Base-by-base conservation (phyloP, 768 basidiomycete genomes). In the Termitomyces sp. region DNA sequence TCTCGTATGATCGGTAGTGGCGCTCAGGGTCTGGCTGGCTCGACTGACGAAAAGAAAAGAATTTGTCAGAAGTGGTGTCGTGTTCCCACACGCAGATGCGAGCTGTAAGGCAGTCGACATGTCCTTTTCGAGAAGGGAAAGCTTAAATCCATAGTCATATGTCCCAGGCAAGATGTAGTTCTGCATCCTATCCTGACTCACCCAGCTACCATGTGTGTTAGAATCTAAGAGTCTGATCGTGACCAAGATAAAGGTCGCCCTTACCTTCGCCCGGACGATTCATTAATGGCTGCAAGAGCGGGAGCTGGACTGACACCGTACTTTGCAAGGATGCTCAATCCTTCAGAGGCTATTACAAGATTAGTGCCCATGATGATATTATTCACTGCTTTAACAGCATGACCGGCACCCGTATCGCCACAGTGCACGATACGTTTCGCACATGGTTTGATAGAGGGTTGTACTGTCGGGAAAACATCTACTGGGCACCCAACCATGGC, bases 261-360 rank as follows among this genome's bases (percentile, higher is more conserved):
- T 51, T 35, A 54, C 57, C 57, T 58, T 54, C 57, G 52, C 26
- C 57, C 57, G 5, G 57, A 58, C 15, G 57, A 58, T 41, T 40
- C 34, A 38, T 58, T 58, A 35, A 58, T 58, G 43, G 37, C 43
- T 28, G 22, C 35, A 32, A 58, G 38, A 22, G 57, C 52, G 2
- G 21, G 8, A 17, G 34, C 15, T 37, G 47, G 45, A 19, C 21
- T 30, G 21, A 58, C 46, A 22, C 56, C 56, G 30, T 53, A 58
- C 43, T 58, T 58, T 3, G 51, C 24, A 5, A 58, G 52, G n/a
- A 58, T 24, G 35, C 45, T 44, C 26, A 58, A 35, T 12, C 56
- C 56, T 32, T 58, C 56, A 15, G 56, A 53, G n/a, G 56, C 52
- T n/a, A 35, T 40, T 4, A 50, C 5, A 12, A 58, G 45, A 35